Conservation (phyloP, 345 rosid genomes). For the Gossypium arboreum region DNA sequence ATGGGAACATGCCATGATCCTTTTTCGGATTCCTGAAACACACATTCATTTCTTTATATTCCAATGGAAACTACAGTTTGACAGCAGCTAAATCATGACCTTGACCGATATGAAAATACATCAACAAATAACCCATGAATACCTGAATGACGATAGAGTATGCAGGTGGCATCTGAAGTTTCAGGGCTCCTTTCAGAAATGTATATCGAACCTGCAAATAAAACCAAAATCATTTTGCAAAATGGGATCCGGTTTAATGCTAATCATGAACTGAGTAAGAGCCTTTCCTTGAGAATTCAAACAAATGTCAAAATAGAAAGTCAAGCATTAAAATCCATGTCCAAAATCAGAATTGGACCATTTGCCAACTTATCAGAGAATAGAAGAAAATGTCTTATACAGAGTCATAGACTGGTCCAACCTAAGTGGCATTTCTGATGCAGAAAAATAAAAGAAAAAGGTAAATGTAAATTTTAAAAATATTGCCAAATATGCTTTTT, state of each 20-base stretch:
- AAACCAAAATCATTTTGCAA: background rate
- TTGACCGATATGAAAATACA: background rate
- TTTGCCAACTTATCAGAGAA: background rate
- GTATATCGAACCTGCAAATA: constrained; percentile 61
- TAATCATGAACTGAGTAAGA: background rate
- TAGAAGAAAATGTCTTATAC: background rate
- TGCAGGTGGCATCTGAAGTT: constrained; percentile 65
- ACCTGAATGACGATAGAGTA: constrained; percentile 77
- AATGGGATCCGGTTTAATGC: background rate
- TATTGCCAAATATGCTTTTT: background rate
- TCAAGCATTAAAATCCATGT: background rate
- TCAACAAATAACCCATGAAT: background rate
- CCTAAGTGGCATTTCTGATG: background rate
- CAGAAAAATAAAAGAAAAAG: background rate
- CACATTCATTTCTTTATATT: background rate
- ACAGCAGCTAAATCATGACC: background rate
- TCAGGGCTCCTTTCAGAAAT: constrained; percentile 54
- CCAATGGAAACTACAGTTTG: background rate
- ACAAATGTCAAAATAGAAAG: background rate
- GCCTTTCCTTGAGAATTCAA: background rate
- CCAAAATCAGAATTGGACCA: background rate
- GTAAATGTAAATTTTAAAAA: background rate
- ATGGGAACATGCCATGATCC: constrained; percentile 91
- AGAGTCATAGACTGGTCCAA: background rate
- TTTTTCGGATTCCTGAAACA: constrained; percentile 72